Evolutionary conservation across 768 basidiomycete genomes (phyloP).

Genomic region (Roridomyces roridus): DNA sequence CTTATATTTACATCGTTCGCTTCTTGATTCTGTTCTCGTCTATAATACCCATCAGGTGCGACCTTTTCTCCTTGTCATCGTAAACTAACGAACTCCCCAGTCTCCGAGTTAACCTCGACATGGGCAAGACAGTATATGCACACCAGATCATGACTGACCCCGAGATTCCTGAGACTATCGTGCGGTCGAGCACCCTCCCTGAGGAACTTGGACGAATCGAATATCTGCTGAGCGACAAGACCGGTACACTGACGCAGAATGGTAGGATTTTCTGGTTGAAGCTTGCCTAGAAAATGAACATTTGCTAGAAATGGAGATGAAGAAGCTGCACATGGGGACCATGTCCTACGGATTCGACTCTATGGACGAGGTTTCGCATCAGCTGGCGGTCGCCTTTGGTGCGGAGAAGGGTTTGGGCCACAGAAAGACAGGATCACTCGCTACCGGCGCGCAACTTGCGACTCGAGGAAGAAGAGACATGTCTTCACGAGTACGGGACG

Average conservation of each 20-base stretch:
- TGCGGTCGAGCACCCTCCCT: constrained; percentile 95
- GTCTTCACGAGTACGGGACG: constrained; percentile 91
- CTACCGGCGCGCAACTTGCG: constrained; percentile 84
- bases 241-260: constrained; percentile 96
- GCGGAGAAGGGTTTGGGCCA: constrained; percentile 63
- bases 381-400: constrained; percentile 87
- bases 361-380: constrained; percentile 98
- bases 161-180: constrained; percentile 95
- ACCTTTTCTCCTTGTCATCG: constrained; percentile 11
- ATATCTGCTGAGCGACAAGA: constrained; percentile 96
- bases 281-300: neutral
- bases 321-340: constrained; percentile 98
- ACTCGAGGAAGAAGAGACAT: constrained; percentile 91
- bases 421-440: constrained; percentile 58
- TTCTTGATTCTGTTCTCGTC: constrained; percentile 98
- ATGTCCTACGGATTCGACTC: constrained; percentile 96
- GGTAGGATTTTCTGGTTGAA: constrained; percentile 53
- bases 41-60: constrained; percentile 97
- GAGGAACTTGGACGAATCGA: constrained; percentile 96
- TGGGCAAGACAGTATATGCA: constrained; percentile 99
- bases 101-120: constrained; percentile 98
- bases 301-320: constrained; percentile 95
- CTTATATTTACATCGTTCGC: constrained; percentile 96
- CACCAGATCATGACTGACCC: constrained; percentile 92
- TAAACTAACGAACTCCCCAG: constrained; percentile 44